Evolutionary conservation across 805 yeast genomes (phyloP), one percentile per base, ranked within the genome.

Genomic region (Myxozyma mucilagina): DNA sequence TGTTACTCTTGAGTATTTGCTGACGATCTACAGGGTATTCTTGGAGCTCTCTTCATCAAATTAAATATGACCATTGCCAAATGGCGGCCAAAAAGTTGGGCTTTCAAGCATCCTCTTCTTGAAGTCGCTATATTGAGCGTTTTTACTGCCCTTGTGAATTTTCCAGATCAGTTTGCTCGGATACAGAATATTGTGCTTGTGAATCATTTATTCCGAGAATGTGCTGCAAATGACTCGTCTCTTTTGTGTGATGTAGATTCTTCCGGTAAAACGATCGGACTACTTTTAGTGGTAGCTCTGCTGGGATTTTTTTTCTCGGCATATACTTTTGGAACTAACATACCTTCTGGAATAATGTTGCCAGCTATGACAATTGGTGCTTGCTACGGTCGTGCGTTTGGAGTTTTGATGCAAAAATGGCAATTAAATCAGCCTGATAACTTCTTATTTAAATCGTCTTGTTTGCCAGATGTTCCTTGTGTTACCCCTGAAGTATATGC

Each of bases 331-430:
- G 91, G 96, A 0, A 77, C 85, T 1, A 77, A 80, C 32, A 76
- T 90, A 13, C 99, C 99, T 0, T 96, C 97, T n/a, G 99, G 99
- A 14, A 90, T 93, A 5, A 87, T 94, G 75, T 96, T 94, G 56
- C 99, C 99, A 1, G 89, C 97, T 1, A 90, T 94, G 96, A 92
- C 97, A 0, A 88, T 91, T 1, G 99, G 99, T 24, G 97, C 98
- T 0, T 84, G 96, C 0, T 88, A 90, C 74, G 99, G 99, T 7
- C 80, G 97, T 55, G 87, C 92, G 0, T 69, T 94, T 11, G 97
- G 99, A 4, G 76, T 90, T 8, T 61, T 87, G 5, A 85, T 90
- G 60, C 88, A 89, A 65, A 71, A 76, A 50, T 67, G 76, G 58
- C 76, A 78, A 49, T 75, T 77, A 3, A 65, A 75, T 0, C 70